Conservation (phyloP, 2,329 filamentous ascomycete genomes). For the Trichothecium roseum region DNA sequence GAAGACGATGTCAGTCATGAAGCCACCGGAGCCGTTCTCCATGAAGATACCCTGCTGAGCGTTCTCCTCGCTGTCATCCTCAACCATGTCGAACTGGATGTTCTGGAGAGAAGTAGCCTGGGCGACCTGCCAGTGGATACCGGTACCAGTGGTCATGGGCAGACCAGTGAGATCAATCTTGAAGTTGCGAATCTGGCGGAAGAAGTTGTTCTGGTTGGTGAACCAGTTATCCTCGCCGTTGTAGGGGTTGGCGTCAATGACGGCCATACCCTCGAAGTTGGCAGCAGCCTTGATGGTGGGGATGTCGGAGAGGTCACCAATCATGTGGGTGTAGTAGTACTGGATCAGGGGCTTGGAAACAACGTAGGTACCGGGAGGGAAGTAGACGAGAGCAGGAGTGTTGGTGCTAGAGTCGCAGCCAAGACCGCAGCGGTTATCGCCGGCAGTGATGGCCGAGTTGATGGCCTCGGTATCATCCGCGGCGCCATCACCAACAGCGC, state of each 20-base stretch:
- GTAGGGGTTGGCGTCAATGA: slow-evolving; percentile 87
- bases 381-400: slow-evolving; percentile 83
- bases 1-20: slow-evolving; percentile 75
- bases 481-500: slow-evolving; percentile 54
- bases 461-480: slow-evolving; percentile 85
- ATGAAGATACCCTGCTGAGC: slow-evolving; percentile 71
- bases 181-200: slow-evolving; percentile 74
- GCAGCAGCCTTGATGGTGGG: slow-evolving; percentile 67
- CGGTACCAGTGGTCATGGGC: slow-evolving; percentile 50
- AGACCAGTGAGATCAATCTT: slow-evolving; percentile 64
- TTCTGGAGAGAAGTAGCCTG: slow-evolving; percentile 75
- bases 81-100: slow-evolving; percentile 69
- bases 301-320: slow-evolving; percentile 65
- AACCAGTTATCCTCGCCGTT: slow-evolving; percentile 58
- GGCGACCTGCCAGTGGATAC: slow-evolving; percentile 81
- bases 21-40: slow-evolving; percentile 76
- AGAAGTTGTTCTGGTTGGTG: slow-evolving; percentile 77
- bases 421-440: slow-evolving; percentile 68
- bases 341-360: slow-evolving; percentile 72
- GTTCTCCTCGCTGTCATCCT: slow-evolving; percentile 53
- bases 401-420: slow-evolving; percentile 76
- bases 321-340: slow-evolving; percentile 87
- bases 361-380: slow-evolving; percentile 78
- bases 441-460: slow-evolving; percentile 70
- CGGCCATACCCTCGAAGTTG: slow-evolving; percentile 71